Evolutionary conservation across 2,329 filamentous ascomycete genomes (phyloP).

Genomic region (Amauroascus verrucosus): DNA sequence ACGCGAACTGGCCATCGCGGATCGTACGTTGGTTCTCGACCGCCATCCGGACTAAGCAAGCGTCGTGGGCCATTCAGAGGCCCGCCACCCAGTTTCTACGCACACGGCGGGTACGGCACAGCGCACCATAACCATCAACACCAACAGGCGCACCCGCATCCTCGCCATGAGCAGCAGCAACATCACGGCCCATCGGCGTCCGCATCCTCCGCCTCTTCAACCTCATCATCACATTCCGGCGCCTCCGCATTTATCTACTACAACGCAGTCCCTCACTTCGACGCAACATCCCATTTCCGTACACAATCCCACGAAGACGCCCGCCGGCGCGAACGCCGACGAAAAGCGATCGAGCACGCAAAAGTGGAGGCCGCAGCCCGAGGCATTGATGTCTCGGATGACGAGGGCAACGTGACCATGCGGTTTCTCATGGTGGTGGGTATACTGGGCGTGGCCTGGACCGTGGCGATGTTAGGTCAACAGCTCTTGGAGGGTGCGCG

Average conservation of each 20-base stretch:
- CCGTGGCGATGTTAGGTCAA: neutral
- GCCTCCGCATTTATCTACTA: constrained; percentile 30
- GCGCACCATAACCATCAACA: constrained; percentile 6
- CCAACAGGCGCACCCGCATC: neutral
- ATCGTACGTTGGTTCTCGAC: constrained; percentile 50
- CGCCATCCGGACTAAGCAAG: constrained; percentile 69
- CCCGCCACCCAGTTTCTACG: constrained; percentile 82
- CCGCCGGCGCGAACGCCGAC: constrained; percentile 38
- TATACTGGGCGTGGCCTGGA: constrained; percentile 25
- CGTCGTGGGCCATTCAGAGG: constrained; percentile 68
- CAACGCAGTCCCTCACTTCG: constrained; percentile 64
- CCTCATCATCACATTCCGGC: constrained; percentile 21
- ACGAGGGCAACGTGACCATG: constrained; percentile 27
- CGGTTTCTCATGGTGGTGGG: constrained; percentile 33
- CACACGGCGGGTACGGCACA: constrained; percentile 64
- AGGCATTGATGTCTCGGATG: constrained; percentile 38
- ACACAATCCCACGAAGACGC: constrained; percentile 59
- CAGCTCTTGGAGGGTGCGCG: neutral
- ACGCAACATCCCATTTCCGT: constrained; percentile 58
- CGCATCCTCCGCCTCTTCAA: constrained; percentile 1
- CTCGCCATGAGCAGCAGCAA: neutral
- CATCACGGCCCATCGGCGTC: constrained; percentile 13
- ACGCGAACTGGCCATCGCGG: constrained; percentile 37
- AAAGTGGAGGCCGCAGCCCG: constrained; percentile 28
- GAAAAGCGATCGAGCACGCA: constrained; percentile 27